Base-by-base conservation (phyloP, 139 green algal genomes). In the Zygnema circumcarinatum region DNA sequence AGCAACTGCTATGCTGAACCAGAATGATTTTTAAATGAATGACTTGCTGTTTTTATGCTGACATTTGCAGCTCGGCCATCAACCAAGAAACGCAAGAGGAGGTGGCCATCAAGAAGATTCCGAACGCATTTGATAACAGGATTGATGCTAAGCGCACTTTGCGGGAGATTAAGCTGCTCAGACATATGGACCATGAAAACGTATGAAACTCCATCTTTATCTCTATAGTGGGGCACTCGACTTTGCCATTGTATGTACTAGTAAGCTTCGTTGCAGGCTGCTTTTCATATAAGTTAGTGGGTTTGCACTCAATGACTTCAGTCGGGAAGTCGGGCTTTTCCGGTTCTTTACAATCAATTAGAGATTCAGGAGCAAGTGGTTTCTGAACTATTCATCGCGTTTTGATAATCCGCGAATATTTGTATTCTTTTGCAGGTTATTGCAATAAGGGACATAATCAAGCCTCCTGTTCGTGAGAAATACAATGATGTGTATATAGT, bases 71-170 rank as follows among this genome's bases (percentile, higher is more conserved):
- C 54, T 93, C 90, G 1, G 92, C 92, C 20, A 74, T 83, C 41
- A 84, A 94, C 54, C 35, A 69, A 39, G 76, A 92, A 62, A 93
- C 81, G 7, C 75, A 91, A 29, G 87, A 92, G 86, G 92, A 92
- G 80, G 67, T 94, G 1, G 92, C 92, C 0, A 94, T 94, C 42
- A 94, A 94, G 86, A 94, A 94, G 79, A 94, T 94, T 38, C 62
- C 52, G 31, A 93, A 94, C 68, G 92, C 90, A 38, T 94, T 93
- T 39, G 92, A 94, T 29, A 94, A 94, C 74, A 38, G 82, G 0
- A 84, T 94, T 1, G 92, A 94, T 42, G 87, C 92, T 21, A 94
- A 93, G 83, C 81, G 92, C 33, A 94, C 90, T 80, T 76, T 94
- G 88, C 79, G 92, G 33, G 92, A 94, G 88, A 94, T 94, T 69